Percentiles rank a stretch among this genome's conserved stretches.
Conservation (phyloP, 495 filamentous ascomycete species). For the Lentithecium fluviatile region DNA sequence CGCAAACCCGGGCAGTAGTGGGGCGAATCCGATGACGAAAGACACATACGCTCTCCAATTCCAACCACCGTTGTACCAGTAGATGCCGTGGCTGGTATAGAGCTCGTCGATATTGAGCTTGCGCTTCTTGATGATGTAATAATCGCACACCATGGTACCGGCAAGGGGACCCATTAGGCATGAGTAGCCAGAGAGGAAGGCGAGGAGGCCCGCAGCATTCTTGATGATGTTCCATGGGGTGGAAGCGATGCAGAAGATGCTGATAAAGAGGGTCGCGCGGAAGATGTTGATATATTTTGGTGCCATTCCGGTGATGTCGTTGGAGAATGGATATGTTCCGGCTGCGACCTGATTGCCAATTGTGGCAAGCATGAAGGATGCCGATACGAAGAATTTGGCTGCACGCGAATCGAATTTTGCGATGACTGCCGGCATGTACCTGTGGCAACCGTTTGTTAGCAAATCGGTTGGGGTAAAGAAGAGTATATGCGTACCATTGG, state of each 20-base stretch:
- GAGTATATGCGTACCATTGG: slow-evolving; percentile 38
- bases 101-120: slow-evolving; percentile 44
- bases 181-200: slow-evolving; percentile 50
- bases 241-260: slow-evolving; percentile 46
- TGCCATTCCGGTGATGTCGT: slow-evolving; percentile 45
- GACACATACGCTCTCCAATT: slow-evolving; percentile 46
- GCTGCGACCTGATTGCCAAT: slow-evolving; percentile 48
- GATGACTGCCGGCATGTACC: slow-evolving; percentile 44
- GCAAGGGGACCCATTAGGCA: slow-evolving; percentile 52
- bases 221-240: slow-evolving; percentile 55
- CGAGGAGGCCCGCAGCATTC: slow-evolving; percentile 46
- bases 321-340: slow-evolving; percentile 45
- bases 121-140: slow-evolving; percentile 45
- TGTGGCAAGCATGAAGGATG: slow-evolving; percentile 46
- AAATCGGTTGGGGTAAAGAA: neutral
- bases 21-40: slow-evolving; percentile 46
- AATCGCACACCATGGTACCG: slow-evolving; percentile 51
- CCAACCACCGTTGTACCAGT: slow-evolving; percentile 48
- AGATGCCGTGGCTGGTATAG: slow-evolving; percentile 46
- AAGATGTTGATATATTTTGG: slow-evolving; percentile 49
- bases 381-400: slow-evolving; percentile 45
- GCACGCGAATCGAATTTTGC: slow-evolving; percentile 47
- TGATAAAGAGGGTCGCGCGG: slow-evolving; percentile 43
- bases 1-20: slow-evolving; percentile 47
- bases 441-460: slow-evolving; percentile 10